phyloP scores from a whole-genome alignment of 1,284 basidiomycete species.

The Xerocomus cyaneibrunnescens region DNA sequence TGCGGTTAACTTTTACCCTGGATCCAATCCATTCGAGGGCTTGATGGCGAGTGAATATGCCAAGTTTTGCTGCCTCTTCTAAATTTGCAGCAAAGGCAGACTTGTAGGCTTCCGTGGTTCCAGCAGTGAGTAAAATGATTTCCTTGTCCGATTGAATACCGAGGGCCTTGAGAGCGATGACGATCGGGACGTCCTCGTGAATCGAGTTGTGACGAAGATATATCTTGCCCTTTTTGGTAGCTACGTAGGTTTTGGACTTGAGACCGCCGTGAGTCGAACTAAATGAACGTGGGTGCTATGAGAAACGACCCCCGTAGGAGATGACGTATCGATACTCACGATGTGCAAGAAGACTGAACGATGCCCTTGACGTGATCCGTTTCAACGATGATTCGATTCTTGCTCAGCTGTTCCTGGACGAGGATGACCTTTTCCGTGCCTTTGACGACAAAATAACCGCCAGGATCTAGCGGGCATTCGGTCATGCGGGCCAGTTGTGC shows the following conservation, averaged over 20 bases:
- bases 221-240: conserved; percentile 91
- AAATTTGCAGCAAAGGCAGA: conserved; percentile 88
- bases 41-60: conserved; percentile 92
- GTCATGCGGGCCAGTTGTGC: conserved; percentile 88
- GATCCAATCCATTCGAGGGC: conserved; percentile 95
- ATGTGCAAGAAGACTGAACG: conserved; percentile 96
- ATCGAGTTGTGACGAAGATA: conserved; percentile 99
- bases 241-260: conserved; percentile 98
- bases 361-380: conserved; percentile 88
- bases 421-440: conserved; percentile 99
- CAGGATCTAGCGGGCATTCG: conserved; percentile 97
- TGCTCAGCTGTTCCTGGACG: conserved; percentile 98
- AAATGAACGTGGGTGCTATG: conserved; percentile 10
- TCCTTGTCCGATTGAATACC: conserved; percentile 98
- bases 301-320: conserved; percentile 1
- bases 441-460: conserved; percentile 99
- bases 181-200: conserved; percentile 96
- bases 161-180: conserved; percentile 93
- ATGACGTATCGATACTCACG: conserved; percentile 51
- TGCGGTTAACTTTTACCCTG: conserved; percentile 86
- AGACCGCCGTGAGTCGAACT: conserved; percentile 96
- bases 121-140: conserved; percentile 93
- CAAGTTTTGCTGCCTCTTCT: conserved; percentile 89
- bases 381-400: conserved; percentile 99
- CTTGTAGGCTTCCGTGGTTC: conserved; percentile 89